phyloP scores from a whole-genome alignment of 1,139 yeast genomes.

The Yarrowia galli region DNA sequence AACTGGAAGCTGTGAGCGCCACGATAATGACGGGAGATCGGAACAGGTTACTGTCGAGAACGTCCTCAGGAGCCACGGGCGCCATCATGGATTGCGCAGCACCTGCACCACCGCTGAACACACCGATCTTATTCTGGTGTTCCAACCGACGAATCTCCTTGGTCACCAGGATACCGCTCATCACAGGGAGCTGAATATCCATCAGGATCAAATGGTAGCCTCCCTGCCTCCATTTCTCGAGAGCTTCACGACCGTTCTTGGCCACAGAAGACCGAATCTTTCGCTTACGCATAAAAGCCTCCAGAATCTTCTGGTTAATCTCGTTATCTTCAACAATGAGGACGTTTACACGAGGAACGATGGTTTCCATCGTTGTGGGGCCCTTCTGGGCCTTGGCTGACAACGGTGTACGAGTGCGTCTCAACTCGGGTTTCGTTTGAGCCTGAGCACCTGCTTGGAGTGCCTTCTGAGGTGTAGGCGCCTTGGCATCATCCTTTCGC shows the following conservation, averaged over 20 bases:
- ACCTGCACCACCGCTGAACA: conserved; percentile 56
- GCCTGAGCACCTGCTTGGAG: conserved; percentile 14
- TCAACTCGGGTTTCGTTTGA: conserved; percentile 26
- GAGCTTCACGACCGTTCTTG: conserved; percentile 89
- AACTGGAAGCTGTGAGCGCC: conserved; percentile 90
- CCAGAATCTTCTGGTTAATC: conserved; percentile 90
- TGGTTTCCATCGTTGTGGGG: conserved; percentile 47
- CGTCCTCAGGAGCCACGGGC: conserved; percentile 53
- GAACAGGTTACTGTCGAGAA: conserved; percentile 66
- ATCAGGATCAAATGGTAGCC: conserved; percentile 90
- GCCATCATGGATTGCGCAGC: conserved; percentile 34
- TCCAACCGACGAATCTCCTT: conserved; percentile 87
- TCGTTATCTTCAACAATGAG: conserved; percentile 95
- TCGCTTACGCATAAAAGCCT: conserved; percentile 87
- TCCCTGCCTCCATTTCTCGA: conserved; percentile 90
- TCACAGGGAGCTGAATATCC: conserved; percentile 94
- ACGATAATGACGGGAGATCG: conserved; percentile 94
- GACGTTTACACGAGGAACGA: conserved; percentile 81
- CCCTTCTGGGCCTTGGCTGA: conserved; percentile 14
- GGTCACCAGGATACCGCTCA: conserved; percentile 93
- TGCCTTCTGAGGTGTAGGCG: conserved; percentile 18
- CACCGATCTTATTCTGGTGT: conserved; percentile 81
- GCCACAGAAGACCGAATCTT: conserved; percentile 87
- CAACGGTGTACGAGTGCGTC: conserved; percentile 30
- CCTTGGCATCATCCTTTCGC: conserved; percentile 22